These are phyloP conservation scores for Wickerhamomyces chaumierensis DNA, from an alignment of 805 yeast species.

Conservation along the genomic window DNA sequence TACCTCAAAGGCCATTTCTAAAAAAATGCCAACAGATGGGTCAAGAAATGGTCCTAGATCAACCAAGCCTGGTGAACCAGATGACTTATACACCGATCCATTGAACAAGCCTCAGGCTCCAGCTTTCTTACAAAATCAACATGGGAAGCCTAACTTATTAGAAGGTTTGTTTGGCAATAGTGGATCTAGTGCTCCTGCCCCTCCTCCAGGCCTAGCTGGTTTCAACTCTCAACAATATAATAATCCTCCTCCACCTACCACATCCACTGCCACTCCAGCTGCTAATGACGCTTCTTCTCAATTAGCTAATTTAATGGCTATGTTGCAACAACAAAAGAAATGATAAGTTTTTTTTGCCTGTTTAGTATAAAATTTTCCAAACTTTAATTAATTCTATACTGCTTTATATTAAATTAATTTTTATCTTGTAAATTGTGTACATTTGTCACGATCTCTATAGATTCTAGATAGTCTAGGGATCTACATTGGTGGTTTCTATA, in stretches of 20 bases:
- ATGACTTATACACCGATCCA: constrained; percentile 19
- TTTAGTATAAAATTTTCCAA: too few species aligned
- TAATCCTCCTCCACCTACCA: constrained; percentile 4
- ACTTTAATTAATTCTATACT: too few species aligned
- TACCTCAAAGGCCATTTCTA: constrained; percentile 82
- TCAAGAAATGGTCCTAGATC: constrained; percentile 80
- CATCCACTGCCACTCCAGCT: constrained; percentile 2
- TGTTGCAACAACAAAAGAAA: constrained; percentile 27
- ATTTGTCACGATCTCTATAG: too few species aligned
- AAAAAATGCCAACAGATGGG: constrained; percentile 86
- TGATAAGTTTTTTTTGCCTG: too few species aligned
- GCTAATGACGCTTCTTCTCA: constrained; percentile 27
- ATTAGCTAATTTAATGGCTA: constrained; percentile 29
- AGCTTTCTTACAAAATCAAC: constrained; percentile 22
- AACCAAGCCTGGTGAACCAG: constrained; percentile 47
- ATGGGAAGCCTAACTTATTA: constrained; percentile 34
- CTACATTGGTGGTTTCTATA: too few species aligned
- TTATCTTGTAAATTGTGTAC: too few species aligned
- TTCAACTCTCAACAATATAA: constrained; percentile 4
- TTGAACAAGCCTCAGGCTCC: constrained; percentile 15
- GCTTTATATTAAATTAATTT: too few species aligned
- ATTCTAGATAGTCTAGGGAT: too few species aligned
- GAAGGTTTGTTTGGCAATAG: constrained; percentile 30
- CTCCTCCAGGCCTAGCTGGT: constrained; percentile 14
- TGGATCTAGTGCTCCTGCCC: constrained; percentile 8